Evolutionary conservation across 148 eudicot species (phyloP).

Genomic region (Limonium bicolor): DNA sequence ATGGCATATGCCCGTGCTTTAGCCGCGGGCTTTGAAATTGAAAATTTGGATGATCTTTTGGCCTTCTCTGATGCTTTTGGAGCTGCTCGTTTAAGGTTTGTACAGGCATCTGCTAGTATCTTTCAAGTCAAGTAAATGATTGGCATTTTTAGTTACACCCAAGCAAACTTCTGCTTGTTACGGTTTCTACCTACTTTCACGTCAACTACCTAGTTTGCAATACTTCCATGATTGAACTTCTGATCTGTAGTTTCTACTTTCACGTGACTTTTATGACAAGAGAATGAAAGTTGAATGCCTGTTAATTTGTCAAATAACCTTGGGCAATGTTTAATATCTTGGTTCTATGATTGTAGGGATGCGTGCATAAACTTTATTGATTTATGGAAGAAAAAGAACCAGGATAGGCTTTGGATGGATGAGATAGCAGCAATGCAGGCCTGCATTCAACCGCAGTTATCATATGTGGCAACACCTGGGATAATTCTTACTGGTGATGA

Average conservation of each 20-base stretch:
- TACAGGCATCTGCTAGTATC: neutral
- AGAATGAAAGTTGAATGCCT: too few relatives aligned
- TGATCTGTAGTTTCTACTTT: too few relatives aligned
- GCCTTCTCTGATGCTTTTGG: slow-evolving; percentile 72
- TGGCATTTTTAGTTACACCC: too few relatives aligned
- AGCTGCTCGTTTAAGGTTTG: slow-evolving; percentile 74
- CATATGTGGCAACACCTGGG: slow-evolving; percentile 52
- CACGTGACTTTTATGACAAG: too few relatives aligned
- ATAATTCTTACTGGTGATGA: slow-evolving; percentile 44
- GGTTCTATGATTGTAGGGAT: slow-evolving; percentile 31
- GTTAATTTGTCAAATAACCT: too few relatives aligned
- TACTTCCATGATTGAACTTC: too few relatives aligned
- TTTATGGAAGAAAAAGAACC: slow-evolving; percentile 56
- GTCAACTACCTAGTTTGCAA: too few relatives aligned
- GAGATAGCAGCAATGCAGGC: slow-evolving; percentile 88
- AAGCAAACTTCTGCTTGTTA: too few relatives aligned
- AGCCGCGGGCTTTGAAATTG: slow-evolving; percentile 72
- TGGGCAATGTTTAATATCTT: slow-evolving; percentile 2
- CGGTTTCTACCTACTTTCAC: too few relatives aligned
- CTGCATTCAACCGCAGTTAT: slow-evolving; percentile 29
- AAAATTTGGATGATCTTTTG: slow-evolving; percentile 45
- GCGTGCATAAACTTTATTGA: slow-evolving; percentile 68
- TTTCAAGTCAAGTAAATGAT: neutral
- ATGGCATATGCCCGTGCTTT: slow-evolving; percentile 89
- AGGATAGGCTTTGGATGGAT: slow-evolving; percentile 69